phyloP scores from a whole-genome alignment of 495 filamentous ascomycete genomes.

The Collariella sp. region DNA sequence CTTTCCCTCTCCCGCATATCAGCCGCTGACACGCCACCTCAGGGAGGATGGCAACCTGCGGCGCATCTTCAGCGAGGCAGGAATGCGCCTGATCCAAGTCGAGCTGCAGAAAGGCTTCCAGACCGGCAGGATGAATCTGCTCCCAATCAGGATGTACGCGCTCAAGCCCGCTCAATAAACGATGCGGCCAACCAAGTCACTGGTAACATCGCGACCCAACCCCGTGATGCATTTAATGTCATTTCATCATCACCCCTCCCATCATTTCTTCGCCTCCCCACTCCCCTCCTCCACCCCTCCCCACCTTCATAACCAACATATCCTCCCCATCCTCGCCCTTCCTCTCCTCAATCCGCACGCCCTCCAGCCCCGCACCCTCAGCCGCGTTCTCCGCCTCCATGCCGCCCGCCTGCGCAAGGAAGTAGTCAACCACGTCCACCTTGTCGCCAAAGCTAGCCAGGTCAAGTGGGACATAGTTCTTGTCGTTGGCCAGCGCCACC shows the following conservation, averaged over 20 bases:
- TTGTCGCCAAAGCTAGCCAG: conserved; percentile 70
- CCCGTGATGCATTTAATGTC: not conserved
- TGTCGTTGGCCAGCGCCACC: conserved; percentile 62
- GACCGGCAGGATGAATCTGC: conserved; percentile 31
- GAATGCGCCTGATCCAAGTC: conserved; percentile 54
- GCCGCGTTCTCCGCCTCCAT: conserved; percentile 45
- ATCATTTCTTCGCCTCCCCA: not conserved
- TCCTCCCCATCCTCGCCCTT: conserved; percentile 8
- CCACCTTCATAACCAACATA: not conserved
- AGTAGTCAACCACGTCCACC: conserved; percentile 56
- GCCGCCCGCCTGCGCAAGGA: conserved; percentile 48
- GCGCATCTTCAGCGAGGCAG: conserved; percentile 59
- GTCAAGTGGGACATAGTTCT: conserved; percentile 77
- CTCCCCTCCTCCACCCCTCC: not conserved
- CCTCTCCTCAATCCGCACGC: conserved; percentile 19
- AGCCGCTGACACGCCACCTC: not conserved
- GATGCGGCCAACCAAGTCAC: not conserved
- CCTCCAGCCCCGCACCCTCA: conserved; percentile 24
- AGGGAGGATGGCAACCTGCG: conserved; percentile 64
- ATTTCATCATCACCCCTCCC: not conserved
- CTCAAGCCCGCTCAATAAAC: conserved; percentile 31
- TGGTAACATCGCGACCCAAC: not conserved
- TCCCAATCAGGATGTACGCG: conserved; percentile 66
- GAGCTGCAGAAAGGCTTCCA: conserved; percentile 72
- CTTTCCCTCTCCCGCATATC: not conserved